A percentile compares a stretch with the other conserved stretches of the same genome.
Evolutionary conservation across 1,139 yeast genomes (phyloP).

Genomic region (Debaryomyces sp.): DNA sequence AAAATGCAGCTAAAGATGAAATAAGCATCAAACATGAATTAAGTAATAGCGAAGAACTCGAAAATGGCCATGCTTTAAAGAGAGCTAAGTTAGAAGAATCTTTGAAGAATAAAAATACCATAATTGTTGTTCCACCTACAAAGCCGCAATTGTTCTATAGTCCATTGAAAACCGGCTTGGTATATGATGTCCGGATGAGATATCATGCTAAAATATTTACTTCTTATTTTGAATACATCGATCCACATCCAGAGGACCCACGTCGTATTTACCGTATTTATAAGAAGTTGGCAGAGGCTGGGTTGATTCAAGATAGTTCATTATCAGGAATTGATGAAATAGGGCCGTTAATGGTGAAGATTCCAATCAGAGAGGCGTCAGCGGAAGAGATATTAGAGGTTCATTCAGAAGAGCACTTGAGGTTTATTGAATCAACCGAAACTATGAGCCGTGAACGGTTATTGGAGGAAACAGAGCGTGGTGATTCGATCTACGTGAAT

Average conservation of each 20-base stretch:
- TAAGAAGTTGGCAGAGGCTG: conserved; percentile 92
- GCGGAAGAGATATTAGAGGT: conserved; percentile 85
- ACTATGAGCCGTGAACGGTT: conserved; percentile 78
- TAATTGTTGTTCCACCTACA: conserved; percentile 56
- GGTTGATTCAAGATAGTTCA: conserved; percentile 79
- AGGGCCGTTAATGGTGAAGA: conserved; percentile 86
- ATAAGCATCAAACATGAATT: background rate
- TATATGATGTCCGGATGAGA: conserved; percentile 96
- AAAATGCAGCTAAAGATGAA: conserved; percentile 1
- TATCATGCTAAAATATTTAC: conserved; percentile 95
- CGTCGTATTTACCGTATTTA: conserved; percentile 92
- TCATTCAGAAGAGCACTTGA: conserved; percentile 80
- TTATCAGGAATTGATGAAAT: conserved; percentile 79
- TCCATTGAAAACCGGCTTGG: conserved; percentile 86
- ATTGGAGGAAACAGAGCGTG: conserved; percentile 82
- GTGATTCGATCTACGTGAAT: conserved; percentile 94
- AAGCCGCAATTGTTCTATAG: conserved; percentile 62
- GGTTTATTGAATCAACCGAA: conserved; percentile 74
- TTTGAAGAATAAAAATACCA: conserved; percentile 17
- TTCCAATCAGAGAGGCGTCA: conserved; percentile 89
- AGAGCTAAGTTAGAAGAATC: conserved; percentile 11
- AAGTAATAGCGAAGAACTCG: conserved; percentile 1
- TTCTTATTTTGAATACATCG: conserved; percentile 89
- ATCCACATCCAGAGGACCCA: conserved; percentile 99
- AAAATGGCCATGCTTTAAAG: conserved; percentile 8